phyloP scores from a whole-genome alignment of 768 basidiomycete genomes.

The Lentinula edodes region DNA sequence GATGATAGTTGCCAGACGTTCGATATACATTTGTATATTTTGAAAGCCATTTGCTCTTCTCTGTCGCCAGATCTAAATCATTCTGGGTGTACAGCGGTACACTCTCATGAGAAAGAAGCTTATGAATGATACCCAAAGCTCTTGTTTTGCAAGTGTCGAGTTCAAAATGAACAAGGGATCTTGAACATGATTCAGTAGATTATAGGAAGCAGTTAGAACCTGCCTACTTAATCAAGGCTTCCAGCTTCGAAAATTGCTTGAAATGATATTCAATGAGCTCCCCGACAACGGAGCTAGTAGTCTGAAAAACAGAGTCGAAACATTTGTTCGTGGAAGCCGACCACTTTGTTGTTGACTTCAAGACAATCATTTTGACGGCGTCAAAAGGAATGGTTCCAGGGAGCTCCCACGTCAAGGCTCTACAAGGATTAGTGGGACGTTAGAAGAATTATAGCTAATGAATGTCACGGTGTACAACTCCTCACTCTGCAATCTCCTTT shows the following conservation, averaged over 20 bases:
- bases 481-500: slow-evolving; percentile 28
- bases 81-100: slow-evolving; percentile 34
- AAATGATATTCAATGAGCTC: slow-evolving; percentile 21
- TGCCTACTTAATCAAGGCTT: slow-evolving; percentile 20
- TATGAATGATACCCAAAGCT: slow-evolving; percentile 20
- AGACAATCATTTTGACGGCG: slow-evolving; percentile 23
- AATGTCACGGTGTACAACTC: neutral
- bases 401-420: slow-evolving; percentile 33
- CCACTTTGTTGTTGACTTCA: slow-evolving; percentile 23
- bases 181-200: neutral
- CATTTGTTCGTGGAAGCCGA: slow-evolving; percentile 20
- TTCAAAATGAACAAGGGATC: neutral
- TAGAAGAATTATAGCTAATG: neutral
- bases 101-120: slow-evolving; percentile 32
- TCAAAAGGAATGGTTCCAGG: slow-evolving; percentile 29
- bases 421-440: slow-evolving; percentile 5
- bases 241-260: slow-evolving; percentile 22
- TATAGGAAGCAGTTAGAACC: neutral
- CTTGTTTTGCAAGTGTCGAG: slow-evolving; percentile 14
- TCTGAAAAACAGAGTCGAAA: slow-evolving; percentile 20
- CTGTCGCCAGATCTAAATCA: slow-evolving; percentile 12
- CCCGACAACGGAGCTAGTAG: slow-evolving; percentile 12
- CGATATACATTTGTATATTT: slow-evolving; percentile 11
- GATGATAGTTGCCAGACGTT: neutral
- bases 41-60: slow-evolving; percentile 19